phyloP scores from a whole-genome alignment of 2,329 filamentous ascomycete genomes.

The Blumeria graminis region DNA sequence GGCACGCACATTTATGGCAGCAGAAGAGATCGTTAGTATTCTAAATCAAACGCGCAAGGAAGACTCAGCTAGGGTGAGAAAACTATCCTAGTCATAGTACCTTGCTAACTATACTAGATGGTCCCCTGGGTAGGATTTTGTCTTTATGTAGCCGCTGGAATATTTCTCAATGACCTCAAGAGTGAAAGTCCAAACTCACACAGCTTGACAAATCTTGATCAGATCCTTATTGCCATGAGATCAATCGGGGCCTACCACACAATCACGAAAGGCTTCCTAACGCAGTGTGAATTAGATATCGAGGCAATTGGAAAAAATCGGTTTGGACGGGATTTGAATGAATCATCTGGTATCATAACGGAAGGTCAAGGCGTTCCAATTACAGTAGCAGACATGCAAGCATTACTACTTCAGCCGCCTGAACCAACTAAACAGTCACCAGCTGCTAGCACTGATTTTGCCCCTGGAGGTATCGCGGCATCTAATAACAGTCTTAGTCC shows the following conservation, averaged over 20 bases:
- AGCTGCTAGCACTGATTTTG: not conserved
- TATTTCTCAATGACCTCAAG: constrained; percentile 58
- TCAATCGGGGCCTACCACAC: constrained; percentile 48
- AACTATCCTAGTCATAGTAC: constrained; percentile 4
- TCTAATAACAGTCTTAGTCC: not conserved
- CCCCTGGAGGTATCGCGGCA: not conserved
- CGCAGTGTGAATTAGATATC: constrained; percentile 64
- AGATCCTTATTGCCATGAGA: constrained; percentile 57
- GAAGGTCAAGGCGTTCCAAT: constrained; percentile 6
- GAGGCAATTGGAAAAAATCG: constrained; percentile 18
- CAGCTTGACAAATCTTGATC: constrained; percentile 33
- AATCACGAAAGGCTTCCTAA: constrained; percentile 63
- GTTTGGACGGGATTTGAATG: not conserved
- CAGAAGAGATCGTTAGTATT: constrained; percentile 63
- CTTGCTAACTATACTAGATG: constrained; percentile 24
- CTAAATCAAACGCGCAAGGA: constrained; percentile 56
- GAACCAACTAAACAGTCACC: not conserved
- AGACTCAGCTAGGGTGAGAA: constrained; percentile 38
- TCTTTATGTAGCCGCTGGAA: constrained; percentile 62
- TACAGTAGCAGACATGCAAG: constrained; percentile 6
- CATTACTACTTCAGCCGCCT: not conserved
- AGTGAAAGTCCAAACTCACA: constrained; percentile 5
- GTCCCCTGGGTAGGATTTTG: constrained; percentile 63
- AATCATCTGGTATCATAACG: constrained; percentile 6
- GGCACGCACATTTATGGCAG: constrained; percentile 50